Conservation (phyloP, 495 filamentous ascomycete species). For the Aspergillus diversus region DNA sequence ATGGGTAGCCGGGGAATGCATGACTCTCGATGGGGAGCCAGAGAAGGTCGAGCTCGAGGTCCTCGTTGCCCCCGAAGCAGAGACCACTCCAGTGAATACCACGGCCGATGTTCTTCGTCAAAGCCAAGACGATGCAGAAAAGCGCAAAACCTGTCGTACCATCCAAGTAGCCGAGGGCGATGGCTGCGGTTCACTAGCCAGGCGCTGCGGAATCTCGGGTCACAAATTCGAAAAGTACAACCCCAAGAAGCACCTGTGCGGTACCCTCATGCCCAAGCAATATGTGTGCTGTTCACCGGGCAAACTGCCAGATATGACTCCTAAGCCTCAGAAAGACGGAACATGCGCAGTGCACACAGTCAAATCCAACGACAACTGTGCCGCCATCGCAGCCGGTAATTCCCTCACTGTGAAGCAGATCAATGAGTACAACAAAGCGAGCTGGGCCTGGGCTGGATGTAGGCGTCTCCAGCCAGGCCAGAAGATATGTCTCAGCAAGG, state of each 20-base stretch:
- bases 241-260: neutral
- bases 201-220: neutral
- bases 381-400: neutral
- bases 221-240: neutral
- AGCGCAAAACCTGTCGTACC: neutral
- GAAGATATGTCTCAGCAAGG: constrained; percentile 2
- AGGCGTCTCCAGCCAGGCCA: constrained; percentile 8
- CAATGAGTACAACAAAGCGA: constrained; percentile 43
- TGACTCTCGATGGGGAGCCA: neutral
- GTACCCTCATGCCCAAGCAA: neutral
- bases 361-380: neutral
- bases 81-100: neutral
- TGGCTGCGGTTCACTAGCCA: neutral
- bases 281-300: constrained; percentile 11
- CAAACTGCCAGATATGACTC: neutral
- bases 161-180: neutral
- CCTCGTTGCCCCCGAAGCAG: neutral
- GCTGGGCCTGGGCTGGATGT: constrained; percentile 30
- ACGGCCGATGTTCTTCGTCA: neutral
- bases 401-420: constrained; percentile 26
- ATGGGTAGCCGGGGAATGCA: neutral
- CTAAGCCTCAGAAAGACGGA: constrained; percentile 4
- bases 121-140: neutral
- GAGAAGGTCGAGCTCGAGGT: neutral
- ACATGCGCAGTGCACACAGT: constrained; percentile 1